phyloP scores from a whole-genome alignment of 257 asterid species.

The Nemophila menziesii region DNA sequence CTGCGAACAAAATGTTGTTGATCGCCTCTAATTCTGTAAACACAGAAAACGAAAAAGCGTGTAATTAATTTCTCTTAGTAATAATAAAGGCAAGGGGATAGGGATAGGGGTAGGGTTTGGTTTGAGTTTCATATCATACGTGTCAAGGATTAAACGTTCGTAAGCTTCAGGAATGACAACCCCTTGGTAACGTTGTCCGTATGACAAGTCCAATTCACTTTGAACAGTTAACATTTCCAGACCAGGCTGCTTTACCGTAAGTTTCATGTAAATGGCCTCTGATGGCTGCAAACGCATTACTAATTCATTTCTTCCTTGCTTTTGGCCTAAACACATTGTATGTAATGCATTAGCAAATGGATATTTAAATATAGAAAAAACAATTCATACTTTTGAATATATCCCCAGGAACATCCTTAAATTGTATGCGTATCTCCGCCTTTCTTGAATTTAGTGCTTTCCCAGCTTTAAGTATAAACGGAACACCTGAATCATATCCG shows the following conservation, averaged over 20 bases:
- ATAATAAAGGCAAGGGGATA: neutral
- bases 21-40: slow-evolving; percentile 79
- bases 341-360: slow-evolving; percentile 4
- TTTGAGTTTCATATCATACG: too few relatives aligned
- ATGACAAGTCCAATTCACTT: slow-evolving; percentile 92
- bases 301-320: slow-evolving; percentile 89
- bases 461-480: slow-evolving; percentile 95
- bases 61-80: neutral
- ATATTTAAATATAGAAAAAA: neutral
- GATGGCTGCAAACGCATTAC: slow-evolving; percentile 97
- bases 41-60: neutral
- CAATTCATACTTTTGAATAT: slow-evolving; percentile 56
- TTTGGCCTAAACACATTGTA: slow-evolving; percentile 47
- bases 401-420: slow-evolving; percentile 99
- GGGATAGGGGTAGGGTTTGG: too few relatives aligned
- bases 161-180: slow-evolving; percentile 92
- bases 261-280: slow-evolving; percentile 97
- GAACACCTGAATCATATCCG: slow-evolving; percentile 56
- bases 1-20: slow-evolving; percentile 99
- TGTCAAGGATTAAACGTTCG: slow-evolving; percentile 94
- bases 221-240: slow-evolving; percentile 84
- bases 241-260: slow-evolving; percentile 94
- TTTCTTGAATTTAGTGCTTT: slow-evolving; percentile 91
- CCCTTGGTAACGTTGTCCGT: slow-evolving; percentile 72
- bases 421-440: slow-evolving; percentile 89